Conservation (phyloP, 2,329 filamentous ascomycete genomes). For the Fusarium armeniacum region DNA sequence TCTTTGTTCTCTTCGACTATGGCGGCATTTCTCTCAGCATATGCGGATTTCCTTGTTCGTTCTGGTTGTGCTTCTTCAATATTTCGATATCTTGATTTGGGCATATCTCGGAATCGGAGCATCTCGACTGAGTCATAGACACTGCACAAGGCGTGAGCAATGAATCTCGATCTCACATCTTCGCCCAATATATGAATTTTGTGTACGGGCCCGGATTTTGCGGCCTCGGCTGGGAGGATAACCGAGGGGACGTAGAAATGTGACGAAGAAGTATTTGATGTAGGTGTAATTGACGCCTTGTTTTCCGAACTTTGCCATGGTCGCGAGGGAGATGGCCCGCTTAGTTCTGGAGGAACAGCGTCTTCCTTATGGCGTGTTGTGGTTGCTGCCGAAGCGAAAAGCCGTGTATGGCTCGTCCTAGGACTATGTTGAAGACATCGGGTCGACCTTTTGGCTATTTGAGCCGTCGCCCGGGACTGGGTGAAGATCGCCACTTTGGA, state of each 20-base stretch:
- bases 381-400: conserved; percentile 51
- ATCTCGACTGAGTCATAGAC: conserved; percentile 59
- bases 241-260: conserved; percentile 56
- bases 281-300: conserved; percentile 27
- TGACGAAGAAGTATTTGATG: conserved; percentile 35
- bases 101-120: conserved; percentile 49
- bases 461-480: conserved; percentile 61
- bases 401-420: conserved; percentile 54
- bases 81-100: conserved; percentile 52
- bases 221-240: conserved; percentile 52
- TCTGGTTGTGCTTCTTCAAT: conserved; percentile 46
- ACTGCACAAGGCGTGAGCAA: conserved; percentile 58
- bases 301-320: conserved; percentile 41
- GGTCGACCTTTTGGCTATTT: conserved; percentile 55
- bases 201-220: conserved; percentile 53
- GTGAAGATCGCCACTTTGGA: conserved; percentile 56
- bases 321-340: conserved; percentile 26
- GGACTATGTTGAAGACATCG: conserved; percentile 60
- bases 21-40: conserved; percentile 45
- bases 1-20: conserved; percentile 13
- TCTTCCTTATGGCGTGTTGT: conserved; percentile 46
- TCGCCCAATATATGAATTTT: conserved; percentile 60
- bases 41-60: conserved; percentile 36
- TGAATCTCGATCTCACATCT: conserved; percentile 58
- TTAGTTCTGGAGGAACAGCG: conserved; percentile 42